Conservation (phyloP, 1,139 yeast species). For the Nakaseomyces nivariensis region DNA sequence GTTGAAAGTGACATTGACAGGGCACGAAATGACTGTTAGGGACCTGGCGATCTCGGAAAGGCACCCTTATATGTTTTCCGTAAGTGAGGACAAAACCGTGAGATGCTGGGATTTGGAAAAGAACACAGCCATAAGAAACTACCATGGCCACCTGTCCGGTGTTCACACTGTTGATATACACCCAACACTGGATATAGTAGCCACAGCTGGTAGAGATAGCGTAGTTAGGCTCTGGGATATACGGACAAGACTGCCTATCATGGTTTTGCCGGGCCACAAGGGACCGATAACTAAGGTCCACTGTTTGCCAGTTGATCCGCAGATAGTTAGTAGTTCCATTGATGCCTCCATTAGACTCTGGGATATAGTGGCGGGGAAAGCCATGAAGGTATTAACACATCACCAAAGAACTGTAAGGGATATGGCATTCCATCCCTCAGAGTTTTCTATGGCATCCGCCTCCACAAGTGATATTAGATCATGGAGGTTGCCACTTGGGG, state of each 20-base stretch:
- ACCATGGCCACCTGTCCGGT: constrained; percentile 90
- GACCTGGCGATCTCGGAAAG: constrained; percentile 61
- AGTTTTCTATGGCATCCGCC: constrained; percentile 70
- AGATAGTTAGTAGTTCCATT: constrained; percentile 70
- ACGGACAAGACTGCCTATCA: constrained; percentile 64
- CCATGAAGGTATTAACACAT: constrained; percentile 58
- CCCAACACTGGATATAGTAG: constrained; percentile 78
- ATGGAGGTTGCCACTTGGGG: constrained; percentile 77
- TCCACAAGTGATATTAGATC: constrained; percentile 73
- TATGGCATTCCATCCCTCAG: constrained; percentile 58
- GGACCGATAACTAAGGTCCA: constrained; percentile 62
- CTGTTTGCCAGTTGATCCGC: constrained; percentile 71
- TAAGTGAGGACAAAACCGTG: constrained; percentile 90
- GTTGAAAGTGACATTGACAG: constrained; percentile 68
- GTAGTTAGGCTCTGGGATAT: constrained; percentile 91
- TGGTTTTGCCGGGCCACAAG: constrained; percentile 75
- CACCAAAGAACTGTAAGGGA: constrained; percentile 78
- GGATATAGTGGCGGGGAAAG: constrained; percentile 66
- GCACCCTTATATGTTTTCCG: constrained; percentile 83
- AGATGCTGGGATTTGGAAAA: constrained; percentile 95
- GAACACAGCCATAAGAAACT: constrained; percentile 72
- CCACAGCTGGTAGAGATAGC: constrained; percentile 85
- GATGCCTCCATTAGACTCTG: constrained; percentile 80
- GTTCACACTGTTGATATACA: constrained; percentile 76
- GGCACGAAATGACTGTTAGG: constrained; percentile 85